These are phyloP conservation scores for Agrocybe pediades DNA, from an alignment of 768 basidiomycete genomes.

Conservation along the genomic window DNA sequence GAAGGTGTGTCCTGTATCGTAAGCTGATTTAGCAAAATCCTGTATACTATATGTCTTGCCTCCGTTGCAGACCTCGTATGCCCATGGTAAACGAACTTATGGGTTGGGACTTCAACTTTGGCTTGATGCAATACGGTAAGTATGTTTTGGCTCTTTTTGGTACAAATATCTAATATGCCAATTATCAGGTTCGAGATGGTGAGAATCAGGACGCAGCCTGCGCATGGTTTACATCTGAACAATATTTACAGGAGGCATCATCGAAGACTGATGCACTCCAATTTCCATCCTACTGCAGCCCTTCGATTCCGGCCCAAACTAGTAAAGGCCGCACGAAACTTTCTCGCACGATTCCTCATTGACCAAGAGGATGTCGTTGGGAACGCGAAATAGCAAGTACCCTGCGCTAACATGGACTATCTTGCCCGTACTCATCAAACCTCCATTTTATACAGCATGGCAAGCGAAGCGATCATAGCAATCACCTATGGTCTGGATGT, in stretches of 20 bases:
- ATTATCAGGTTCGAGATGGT: neutral
- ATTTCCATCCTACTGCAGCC: too few species aligned
- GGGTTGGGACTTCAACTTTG: neutral
- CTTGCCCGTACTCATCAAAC: neutral
- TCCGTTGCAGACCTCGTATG: neutral
- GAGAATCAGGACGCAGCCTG: neutral
- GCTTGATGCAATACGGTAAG: neutral
- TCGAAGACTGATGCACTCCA: too few species aligned
- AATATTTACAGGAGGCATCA: too few species aligned
- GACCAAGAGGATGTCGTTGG: too few species aligned
- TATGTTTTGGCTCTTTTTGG: neutral
- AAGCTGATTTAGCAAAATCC: neutral
- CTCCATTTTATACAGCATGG: slow-evolving; percentile 19
- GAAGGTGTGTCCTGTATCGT: neutral
- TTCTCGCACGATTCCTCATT: too few species aligned
- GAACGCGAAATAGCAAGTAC: neutral
- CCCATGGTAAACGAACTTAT: slow-evolving; percentile 2
- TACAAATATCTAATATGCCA: neutral
- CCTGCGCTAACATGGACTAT: neutral
- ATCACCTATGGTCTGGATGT: slow-evolving; percentile 48
- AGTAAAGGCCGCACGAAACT: too few species aligned
- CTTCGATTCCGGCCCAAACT: too few species aligned
- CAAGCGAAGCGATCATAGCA: slow-evolving; percentile 35
- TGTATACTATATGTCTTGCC: neutral
- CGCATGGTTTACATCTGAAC: too few species aligned